A percentile compares a stretch with the other conserved stretches of the same genome.
These are phyloP conservation scores for Sporothrix globosa DNA, from an alignment of 2,329 filamentous ascomycete genomes.

Conservation along the genomic window DNA sequence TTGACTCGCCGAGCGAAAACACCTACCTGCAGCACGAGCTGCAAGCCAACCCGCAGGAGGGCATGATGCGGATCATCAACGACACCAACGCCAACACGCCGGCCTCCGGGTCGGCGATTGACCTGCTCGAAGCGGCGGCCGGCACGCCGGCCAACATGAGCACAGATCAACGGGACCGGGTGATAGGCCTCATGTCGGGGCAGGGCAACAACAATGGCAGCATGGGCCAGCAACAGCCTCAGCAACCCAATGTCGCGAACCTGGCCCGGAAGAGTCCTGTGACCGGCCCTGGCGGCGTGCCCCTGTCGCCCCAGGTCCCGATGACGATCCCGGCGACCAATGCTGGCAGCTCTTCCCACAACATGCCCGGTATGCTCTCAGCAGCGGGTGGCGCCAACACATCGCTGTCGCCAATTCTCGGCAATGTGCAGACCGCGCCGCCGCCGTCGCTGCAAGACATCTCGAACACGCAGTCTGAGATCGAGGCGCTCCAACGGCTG, in stretches of 20 bases:
- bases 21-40: conserved; percentile 59
- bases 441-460: conserved; percentile 64
- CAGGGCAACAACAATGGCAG: conserved; percentile 39
- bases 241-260: neutral
- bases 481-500: conserved; percentile 77
- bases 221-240: conserved; percentile 33
- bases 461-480: conserved; percentile 70
- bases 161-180: conserved; percentile 60
- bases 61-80: conserved; percentile 68
- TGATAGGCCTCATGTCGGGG: conserved; percentile 64
- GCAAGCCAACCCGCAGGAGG: conserved; percentile 60
- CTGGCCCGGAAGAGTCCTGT: conserved; percentile 18
- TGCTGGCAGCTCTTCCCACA: conserved; percentile 25
- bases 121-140: conserved; percentile 61
- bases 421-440: conserved; percentile 53
- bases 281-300: conserved; percentile 29
- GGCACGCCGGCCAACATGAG: conserved; percentile 59
- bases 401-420: conserved; percentile 53
- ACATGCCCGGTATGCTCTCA: neutral
- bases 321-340: conserved; percentile 22
- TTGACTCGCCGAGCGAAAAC: conserved; percentile 56
- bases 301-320: conserved; percentile 26
- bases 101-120: conserved; percentile 47
- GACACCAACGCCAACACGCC: conserved; percentile 61
- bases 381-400: conserved; percentile 33